These are phyloP conservation scores for Penicillium sp. DNA, from an alignment of 2,329 filamentous ascomycete genomes.

Conservation along the genomic window DNA sequence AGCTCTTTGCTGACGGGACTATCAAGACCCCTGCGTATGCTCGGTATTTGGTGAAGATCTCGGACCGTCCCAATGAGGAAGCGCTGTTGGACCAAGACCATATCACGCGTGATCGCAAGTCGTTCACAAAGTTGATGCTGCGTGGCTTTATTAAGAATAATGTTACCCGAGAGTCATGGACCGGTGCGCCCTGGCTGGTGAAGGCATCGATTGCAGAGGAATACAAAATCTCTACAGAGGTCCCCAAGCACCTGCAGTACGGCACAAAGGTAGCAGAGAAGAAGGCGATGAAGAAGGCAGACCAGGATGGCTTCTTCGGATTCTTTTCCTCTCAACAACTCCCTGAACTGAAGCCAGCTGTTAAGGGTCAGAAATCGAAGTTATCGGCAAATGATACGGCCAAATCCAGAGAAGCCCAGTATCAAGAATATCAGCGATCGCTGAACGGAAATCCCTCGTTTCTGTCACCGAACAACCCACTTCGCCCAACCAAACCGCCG, in stretches of 20 bases:
- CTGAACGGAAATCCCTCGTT: slow-evolving; percentile 47
- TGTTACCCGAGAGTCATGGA: slow-evolving; percentile 88
- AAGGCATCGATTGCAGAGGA: slow-evolving; percentile 79
- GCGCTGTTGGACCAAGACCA: slow-evolving; percentile 77
- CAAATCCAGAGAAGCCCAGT: slow-evolving; percentile 47
- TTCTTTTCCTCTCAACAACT: slow-evolving; percentile 57
- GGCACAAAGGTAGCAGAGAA: slow-evolving; percentile 76
- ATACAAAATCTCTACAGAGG: slow-evolving; percentile 83
- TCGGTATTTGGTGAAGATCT: slow-evolving; percentile 76
- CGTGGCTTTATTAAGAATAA: slow-evolving; percentile 94
- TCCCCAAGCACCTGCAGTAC: slow-evolving; percentile 78
- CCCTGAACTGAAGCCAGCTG: slow-evolving; percentile 71
- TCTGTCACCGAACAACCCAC: slow-evolving; percentile 32
- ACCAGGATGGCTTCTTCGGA: slow-evolving; percentile 52
- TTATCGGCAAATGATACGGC: slow-evolving; percentile 46
- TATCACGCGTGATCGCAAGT: slow-evolving; percentile 81
- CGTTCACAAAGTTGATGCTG: slow-evolving; percentile 92
- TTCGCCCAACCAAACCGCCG: slow-evolving; percentile 30
- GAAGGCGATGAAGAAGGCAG: slow-evolving; percentile 66
- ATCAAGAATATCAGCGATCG: slow-evolving; percentile 50
- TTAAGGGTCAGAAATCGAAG: slow-evolving; percentile 68
- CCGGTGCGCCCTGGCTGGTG: slow-evolving; percentile 93
- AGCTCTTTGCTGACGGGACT: slow-evolving; percentile 64
- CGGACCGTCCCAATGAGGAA: slow-evolving; percentile 67
- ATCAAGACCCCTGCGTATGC: slow-evolving; percentile 67